Conservation (phyloP, 2,329 filamentous ascomycete species). For the Immersiporthe knoxdaviesiana region DNA sequence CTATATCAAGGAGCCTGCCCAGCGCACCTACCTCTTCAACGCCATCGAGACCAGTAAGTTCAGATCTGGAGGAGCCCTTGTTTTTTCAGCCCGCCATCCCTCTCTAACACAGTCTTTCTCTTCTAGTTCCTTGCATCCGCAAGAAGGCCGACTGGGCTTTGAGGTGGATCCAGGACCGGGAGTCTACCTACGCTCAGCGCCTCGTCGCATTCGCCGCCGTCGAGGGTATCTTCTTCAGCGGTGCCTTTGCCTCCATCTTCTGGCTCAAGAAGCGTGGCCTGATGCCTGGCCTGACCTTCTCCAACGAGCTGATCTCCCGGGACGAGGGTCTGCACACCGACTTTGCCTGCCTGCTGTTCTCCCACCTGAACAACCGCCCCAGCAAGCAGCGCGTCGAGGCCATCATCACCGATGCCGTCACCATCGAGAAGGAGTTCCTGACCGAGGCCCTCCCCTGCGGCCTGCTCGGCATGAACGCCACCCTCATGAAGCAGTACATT, state of each 20-base stretch:
- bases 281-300: constrained; percentile 98
- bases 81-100: constrained; percentile 65
- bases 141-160: constrained; percentile 99
- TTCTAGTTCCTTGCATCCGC: constrained; percentile 85
- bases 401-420: constrained; percentile 92
- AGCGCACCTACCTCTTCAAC: constrained; percentile 94
- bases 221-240: constrained; percentile 99
- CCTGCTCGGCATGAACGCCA: constrained; percentile 96
- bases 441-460: constrained; percentile 92
- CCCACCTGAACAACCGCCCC: constrained; percentile 92
- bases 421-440: constrained; percentile 96
- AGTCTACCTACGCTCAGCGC: constrained; percentile 93
- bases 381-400: constrained; percentile 77
- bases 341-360: constrained; percentile 96
- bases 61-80: not conserved
- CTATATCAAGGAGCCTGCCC: constrained; percentile 97
- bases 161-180: constrained; percentile 88
- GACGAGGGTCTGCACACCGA: constrained; percentile 99
- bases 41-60: constrained; percentile 92
- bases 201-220: constrained; percentile 96
- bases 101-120: constrained; percentile 26
- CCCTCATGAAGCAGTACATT: constrained; percentile 99
- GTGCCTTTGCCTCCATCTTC: constrained; percentile 98
- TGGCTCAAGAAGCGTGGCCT: constrained; percentile 99
- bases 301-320: constrained; percentile 99